These are phyloP conservation scores for Endotrypanum monterogeii DNA, from an alignment of 208 protist species.

Conservation along the genomic window DNA sequence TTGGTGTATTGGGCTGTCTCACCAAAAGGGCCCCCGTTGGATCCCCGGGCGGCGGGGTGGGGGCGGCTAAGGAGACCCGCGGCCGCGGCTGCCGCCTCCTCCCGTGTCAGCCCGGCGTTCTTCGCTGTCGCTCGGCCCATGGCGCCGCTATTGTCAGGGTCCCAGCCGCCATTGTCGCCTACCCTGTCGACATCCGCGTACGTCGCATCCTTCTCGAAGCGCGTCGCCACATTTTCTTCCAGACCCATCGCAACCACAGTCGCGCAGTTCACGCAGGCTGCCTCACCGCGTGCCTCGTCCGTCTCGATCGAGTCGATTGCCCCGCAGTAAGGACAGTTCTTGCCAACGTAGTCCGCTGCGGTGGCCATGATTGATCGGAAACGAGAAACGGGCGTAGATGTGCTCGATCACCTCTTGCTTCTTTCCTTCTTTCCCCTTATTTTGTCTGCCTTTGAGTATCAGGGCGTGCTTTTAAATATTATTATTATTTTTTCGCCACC, in stretches of 20 bases:
- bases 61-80: slow-evolving; percentile 30
- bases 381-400: background rate
- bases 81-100: slow-evolving; percentile 39
- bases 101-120: slow-evolving; percentile 25
- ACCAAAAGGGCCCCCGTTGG: background rate
- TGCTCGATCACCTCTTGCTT: no score
- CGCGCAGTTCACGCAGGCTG: slow-evolving; percentile 78
- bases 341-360: slow-evolving; percentile 65
- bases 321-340: slow-evolving; percentile 76
- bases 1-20: slow-evolving; percentile 37
- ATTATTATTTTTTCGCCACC: no score
- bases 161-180: slow-evolving; percentile 22
- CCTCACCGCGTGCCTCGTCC: slow-evolving; percentile 78
- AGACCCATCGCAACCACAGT: slow-evolving; percentile 80
- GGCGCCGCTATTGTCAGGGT: slow-evolving; percentile 2
- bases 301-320: slow-evolving; percentile 73
- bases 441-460: no score
- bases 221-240: slow-evolving; percentile 66
- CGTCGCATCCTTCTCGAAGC: slow-evolving; percentile 73
- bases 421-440: no score
- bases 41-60: background rate
- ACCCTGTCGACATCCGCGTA: slow-evolving; percentile 67
- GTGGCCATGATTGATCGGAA: slow-evolving; percentile 48
- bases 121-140: slow-evolving; percentile 19
- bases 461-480: no score